Evolutionary conservation across 2,329 filamentous ascomycete species (phyloP), one percentile per base, ranked within the genome.

Genomic region (Exophiala sp.): DNA sequence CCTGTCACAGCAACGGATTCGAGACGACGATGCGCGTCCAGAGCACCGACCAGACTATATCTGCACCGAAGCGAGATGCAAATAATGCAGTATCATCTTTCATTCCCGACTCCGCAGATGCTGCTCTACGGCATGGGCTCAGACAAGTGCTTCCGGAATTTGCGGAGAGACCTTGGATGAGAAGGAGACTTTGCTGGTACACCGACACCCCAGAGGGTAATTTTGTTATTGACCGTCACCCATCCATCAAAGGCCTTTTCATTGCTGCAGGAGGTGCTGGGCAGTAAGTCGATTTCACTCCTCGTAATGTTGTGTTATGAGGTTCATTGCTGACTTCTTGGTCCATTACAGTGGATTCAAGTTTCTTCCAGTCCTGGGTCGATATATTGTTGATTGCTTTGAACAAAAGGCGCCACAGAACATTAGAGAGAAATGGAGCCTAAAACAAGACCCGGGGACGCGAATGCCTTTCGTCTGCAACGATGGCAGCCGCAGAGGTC

Each of bases 171-270:
- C 79, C 81, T 1, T 89, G 87, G 71, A 70, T 72, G 55, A 72
- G 75, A 51, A 84, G 82, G 1, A 75, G 84, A 14, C 71, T 89
- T 44, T 90, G 87, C 72, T 90, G 87, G 87, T 90, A 90, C 67
- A 83, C 83, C 3, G 87, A 90, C 71, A 89, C 87, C 60, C 77
- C 81, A 7, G 82, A 81, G 20, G 86, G 81, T 24, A 83, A 90
- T 66, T 90, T 87, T 72, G 75, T 90, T 48, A 75, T 88, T 55
- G 81, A 85, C 65, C 83, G 85, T 68, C 86, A 89, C 63, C 86
- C 86, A 0, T 70, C 75, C n/a, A 80, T 80, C 69, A 11, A 43
- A 7, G 52, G 45, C 32, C 69, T 80, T 5, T 77, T 78, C 65
- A 65, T 80, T 47, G 77, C 77, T 12, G 78, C 76, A 1, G 77